phyloP scores from a whole-genome alignment of 768 basidiomycete species.

The Pisolithus sp. region DNA sequence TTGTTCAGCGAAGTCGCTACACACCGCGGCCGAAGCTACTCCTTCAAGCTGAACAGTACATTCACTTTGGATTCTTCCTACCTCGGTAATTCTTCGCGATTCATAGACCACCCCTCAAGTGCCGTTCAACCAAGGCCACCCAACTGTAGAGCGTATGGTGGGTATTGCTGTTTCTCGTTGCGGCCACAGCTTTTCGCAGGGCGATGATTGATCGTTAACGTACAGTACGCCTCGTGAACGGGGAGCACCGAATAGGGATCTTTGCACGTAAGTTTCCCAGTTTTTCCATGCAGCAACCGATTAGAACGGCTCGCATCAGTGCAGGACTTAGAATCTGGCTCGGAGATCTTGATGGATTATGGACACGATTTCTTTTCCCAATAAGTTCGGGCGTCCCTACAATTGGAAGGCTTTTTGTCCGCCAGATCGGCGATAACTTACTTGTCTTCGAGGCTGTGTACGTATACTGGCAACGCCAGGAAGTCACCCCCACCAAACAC shows the following conservation, averaged over 20 bases:
- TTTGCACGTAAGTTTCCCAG: conserved; percentile 41
- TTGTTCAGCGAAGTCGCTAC: conserved; percentile 33
- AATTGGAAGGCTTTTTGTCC: not conserved
- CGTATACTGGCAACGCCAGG: too few relatives aligned
- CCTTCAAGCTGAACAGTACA: conserved; percentile 46
- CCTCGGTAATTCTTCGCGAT: conserved; percentile 59
- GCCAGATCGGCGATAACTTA: not conserved
- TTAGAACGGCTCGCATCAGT: conserved; percentile 20
- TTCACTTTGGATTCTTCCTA: conserved; percentile 48
- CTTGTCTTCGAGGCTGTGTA: too few relatives aligned
- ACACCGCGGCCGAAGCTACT: conserved; percentile 54
- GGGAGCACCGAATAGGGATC: conserved; percentile 62
- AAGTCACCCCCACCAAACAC: too few relatives aligned
- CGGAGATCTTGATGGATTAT: conserved; percentile 50
- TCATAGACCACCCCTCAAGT: conserved; percentile 51
- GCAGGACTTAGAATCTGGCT: conserved; percentile 29
- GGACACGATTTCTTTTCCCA: conserved; percentile 38
- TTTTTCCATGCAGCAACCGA: not conserved
- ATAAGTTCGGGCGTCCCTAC: not conserved
- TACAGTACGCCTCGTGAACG: conserved; percentile 54
- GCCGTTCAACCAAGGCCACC: conserved; percentile 10
- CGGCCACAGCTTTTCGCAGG: not conserved
- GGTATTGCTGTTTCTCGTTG: conserved; percentile 5
- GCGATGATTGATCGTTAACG: conserved; percentile 1
- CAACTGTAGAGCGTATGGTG: conserved; percentile 47